Base-by-base conservation (phyloP, 2,329 filamentous ascomycete genomes). In the Neofusicoccum cordaticola region DNA sequence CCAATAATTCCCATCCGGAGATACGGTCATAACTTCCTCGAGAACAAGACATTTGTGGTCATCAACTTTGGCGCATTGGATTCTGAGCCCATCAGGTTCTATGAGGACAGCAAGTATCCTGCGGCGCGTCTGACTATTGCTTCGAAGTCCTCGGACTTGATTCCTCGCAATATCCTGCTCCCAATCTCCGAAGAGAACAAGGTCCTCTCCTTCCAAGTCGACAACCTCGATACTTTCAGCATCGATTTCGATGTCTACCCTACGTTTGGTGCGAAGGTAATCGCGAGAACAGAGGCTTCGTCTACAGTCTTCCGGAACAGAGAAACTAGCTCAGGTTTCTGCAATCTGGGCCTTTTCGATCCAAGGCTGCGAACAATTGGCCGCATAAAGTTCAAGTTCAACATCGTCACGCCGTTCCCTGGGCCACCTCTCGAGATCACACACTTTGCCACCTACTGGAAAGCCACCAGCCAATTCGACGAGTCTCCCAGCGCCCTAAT, bases 401-500 rank as follows among this genome's bases (percentile, higher is more conserved):
- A 98, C 74, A 92, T 98, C 31, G 96, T 99, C 75, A 97, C 97
- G 73, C 95, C 95, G 0, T 99, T 98, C 80, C 88, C 89, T 67
- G 94, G 95, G 7, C 90, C 93, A 66, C 93, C 95, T 3, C 82
- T 99, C 22, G 95, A 99, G 77, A 97, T 99, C 66, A 96, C 95
- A 1, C 93, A 98, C 73, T 99, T 98, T 71, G 95, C 96, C 68
- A 98, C 95, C 0, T 99, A 99, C 78, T 99, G 95, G 95, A 99
- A 98, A 78, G 94, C 94, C 0, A 99, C 95, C 1, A 97, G 93
- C 72, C 93, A 97, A 70, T 85, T 95, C 53, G 92, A 97, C 74
- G 88, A 91, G 58, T 91, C 93, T 52, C 90, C 90, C 27, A 95
- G 86, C 73, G 91, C 92, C 27, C 87, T 98, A 27, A 92, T 99